Base-by-base conservation (phyloP, 192 early-diverging fungal genomes). In the Geranomyces michiganensis region DNA sequence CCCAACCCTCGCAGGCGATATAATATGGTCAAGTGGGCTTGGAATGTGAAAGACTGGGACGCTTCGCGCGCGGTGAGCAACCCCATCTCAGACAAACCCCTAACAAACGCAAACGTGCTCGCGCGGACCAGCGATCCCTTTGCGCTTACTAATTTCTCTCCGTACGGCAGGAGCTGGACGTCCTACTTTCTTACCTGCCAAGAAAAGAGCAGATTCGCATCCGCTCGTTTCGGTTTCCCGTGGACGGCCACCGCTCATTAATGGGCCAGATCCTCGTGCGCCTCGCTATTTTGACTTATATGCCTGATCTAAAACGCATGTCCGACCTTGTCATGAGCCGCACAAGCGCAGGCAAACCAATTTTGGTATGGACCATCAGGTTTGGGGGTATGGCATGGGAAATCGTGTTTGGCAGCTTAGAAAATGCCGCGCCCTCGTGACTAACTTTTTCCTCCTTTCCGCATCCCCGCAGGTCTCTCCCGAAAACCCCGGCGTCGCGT, bases 261-360 rank as follows among this genome's bases (percentile, higher is more conserved):
- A 14, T 71, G 13, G 68, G 75, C 10, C 68, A 70, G 30, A 15
- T 71, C 29, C 46, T 71, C 51, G 36, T 65, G 33, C 70, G 76
- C 17, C 24, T 65, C 9, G 56, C 53, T 6, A 41, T 56, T 24
- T 13, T 68, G 6, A 41, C 44, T 14, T 41, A 41, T 10, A 41
- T 41, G 36, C 43, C 19, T 47, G 30, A 27, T 29, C 31, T 29
- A 15, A 2, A 17, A 10, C 30, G 21, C 21, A 53, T 53, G 51
- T 26, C 21, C 26, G 19, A n/a, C 15, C 51, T 53, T n/a, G 19
- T n/a, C 51, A n/a, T 26, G 51, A 6, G 26, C 51, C 51, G 51
- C 51, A 24, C 51, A 26, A 53, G 19, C 51, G 51, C 51, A 53
- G 36, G 36, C 3, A 56, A 24, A 62, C 32, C 32, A 21, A 21